Percentiles rank a stretch among this genome's conserved stretches.
Conservation (phyloP, 805 yeast genomes). For the Candida insectorum region DNA sequence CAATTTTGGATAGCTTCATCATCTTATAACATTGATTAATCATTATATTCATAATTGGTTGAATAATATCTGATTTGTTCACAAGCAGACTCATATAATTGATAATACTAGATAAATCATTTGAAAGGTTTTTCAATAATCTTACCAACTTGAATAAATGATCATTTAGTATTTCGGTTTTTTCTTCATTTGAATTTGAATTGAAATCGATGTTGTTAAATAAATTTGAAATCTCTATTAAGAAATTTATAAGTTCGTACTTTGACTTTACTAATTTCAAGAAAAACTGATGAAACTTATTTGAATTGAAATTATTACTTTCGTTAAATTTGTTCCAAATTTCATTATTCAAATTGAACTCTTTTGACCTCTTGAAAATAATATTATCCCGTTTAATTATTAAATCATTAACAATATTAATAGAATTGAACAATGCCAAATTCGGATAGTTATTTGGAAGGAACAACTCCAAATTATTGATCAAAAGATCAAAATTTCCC, state of each 20-base stretch:
- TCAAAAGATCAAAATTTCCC: constrained; percentile 9
- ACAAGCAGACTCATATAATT: constrained; percentile 21
- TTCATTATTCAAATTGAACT: constrained; percentile 1
- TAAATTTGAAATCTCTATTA: constrained; percentile 26
- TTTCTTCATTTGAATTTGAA: constrained; percentile 15
- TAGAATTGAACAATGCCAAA: constrained; percentile 12
- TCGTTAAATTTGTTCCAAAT: constrained; percentile 9
- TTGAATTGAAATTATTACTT: constrained; percentile 9
- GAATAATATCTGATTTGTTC: constrained; percentile 7
- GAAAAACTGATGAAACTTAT: constrained; percentile 14
- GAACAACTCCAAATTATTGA: constrained; percentile 12
- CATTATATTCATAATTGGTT: constrained; percentile 32
- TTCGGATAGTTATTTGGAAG: constrained; percentile 14
- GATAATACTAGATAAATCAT: constrained; percentile 25
- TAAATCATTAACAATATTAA: constrained; percentile 12
- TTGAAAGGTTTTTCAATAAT: constrained; percentile 32
- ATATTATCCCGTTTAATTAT: constrained; percentile 13
- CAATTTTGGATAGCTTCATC: constrained; percentile 32
- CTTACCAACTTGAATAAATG: constrained; percentile 38
- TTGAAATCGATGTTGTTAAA: constrained; percentile 10
- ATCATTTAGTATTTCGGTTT: constrained; percentile 25
- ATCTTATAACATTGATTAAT: constrained; percentile 31
- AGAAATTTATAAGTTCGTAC: constrained; percentile 31
- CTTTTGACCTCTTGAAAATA: constrained; percentile 3
- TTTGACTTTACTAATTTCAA: constrained; percentile 29